phyloP scores from a whole-genome alignment of 2,329 filamentous ascomycete species.

The Gliomastix tumulicola region DNA sequence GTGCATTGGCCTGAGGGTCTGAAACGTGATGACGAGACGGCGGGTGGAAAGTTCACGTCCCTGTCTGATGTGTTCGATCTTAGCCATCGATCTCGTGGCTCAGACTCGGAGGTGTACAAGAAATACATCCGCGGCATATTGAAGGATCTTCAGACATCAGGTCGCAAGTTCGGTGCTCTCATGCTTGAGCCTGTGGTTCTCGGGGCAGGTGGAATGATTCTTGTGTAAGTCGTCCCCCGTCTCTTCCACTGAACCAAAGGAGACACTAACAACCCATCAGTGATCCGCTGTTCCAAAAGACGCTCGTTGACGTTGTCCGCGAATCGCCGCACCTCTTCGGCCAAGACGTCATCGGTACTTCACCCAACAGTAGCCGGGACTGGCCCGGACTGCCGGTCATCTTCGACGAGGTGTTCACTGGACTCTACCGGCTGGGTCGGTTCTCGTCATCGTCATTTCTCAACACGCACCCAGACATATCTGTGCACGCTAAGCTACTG shows the following conservation, averaged over 20 bases:
- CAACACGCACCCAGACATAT: constrained; percentile 62
- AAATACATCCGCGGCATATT: constrained; percentile 51
- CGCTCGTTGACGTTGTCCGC: constrained; percentile 62
- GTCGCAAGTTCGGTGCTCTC: constrained; percentile 66
- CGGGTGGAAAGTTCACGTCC: constrained; percentile 33
- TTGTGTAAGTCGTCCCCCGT: constrained; percentile 49
- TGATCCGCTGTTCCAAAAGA: constrained; percentile 74
- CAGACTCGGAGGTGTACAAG: constrained; percentile 38
- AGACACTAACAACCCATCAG: constrained; percentile 26
- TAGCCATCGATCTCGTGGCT: constrained; percentile 14
- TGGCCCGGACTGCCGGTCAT: constrained; percentile 75
- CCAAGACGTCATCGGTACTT: constrained; percentile 3
- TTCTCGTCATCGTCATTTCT: constrained; percentile 67
- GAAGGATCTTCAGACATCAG: constrained; percentile 41
- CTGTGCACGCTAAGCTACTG: constrained; percentile 75
- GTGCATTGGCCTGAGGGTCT: constrained; percentile 46
- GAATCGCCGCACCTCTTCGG: constrained; percentile 48
- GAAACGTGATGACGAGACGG: constrained; percentile 34
- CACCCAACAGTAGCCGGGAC: constrained; percentile 13
- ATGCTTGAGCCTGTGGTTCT: constrained; percentile 77
- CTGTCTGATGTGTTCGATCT: constrained; percentile 57
- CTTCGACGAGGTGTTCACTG: constrained; percentile 85
- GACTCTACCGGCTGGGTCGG: constrained; percentile 72
- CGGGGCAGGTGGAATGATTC: constrained; percentile 77
- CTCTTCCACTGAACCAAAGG: neutral